These are phyloP conservation scores for Peronospora destructor DNA, from an alignment of 352 stramenopile genomes.

Conservation along the genomic window DNA sequence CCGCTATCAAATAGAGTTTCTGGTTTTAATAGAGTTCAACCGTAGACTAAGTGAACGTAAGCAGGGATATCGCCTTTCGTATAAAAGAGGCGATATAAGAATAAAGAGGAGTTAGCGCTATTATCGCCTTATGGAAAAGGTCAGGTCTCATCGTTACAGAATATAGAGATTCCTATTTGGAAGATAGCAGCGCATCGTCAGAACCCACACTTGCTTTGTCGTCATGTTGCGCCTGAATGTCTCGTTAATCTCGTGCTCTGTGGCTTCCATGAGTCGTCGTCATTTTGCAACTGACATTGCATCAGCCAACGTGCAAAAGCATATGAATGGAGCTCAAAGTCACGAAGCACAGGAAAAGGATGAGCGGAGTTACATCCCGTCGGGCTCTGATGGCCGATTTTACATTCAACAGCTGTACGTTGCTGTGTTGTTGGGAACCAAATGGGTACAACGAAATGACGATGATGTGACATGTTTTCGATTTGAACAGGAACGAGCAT, in stretches of 20 bases:
- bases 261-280: conserved; percentile 22
- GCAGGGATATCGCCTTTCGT: too few relatives aligned
- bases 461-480: not conserved
- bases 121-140: too few relatives aligned
- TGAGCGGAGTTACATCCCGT: conserved; percentile 46
- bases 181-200: too few relatives aligned
- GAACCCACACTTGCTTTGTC: too few relatives aligned
- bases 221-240: too few relatives aligned
- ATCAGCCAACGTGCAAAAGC: conserved; percentile 21
- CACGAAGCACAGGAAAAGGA: conserved; percentile 23
- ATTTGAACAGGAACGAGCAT: conserved; percentile 39
- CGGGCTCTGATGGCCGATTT: conserved; percentile 56
- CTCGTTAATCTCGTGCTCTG: not conserved
- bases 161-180: too few relatives aligned
- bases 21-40: too few relatives aligned
- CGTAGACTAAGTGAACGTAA: too few relatives aligned
- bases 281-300: conserved; percentile 34
- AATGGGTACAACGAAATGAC: not conserved
- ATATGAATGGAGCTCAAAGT: conserved; percentile 14
- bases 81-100: too few relatives aligned
- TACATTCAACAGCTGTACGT: conserved; percentile 62
- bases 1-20: not conserved
- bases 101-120: too few relatives aligned
- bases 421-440: not conserved
- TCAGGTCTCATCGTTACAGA: too few relatives aligned